Evolutionary conservation across 495 filamentous ascomycete genomes (phyloP), one percentile per base, ranked within the genome.

Genomic region (Durotheca rogersii): DNA sequence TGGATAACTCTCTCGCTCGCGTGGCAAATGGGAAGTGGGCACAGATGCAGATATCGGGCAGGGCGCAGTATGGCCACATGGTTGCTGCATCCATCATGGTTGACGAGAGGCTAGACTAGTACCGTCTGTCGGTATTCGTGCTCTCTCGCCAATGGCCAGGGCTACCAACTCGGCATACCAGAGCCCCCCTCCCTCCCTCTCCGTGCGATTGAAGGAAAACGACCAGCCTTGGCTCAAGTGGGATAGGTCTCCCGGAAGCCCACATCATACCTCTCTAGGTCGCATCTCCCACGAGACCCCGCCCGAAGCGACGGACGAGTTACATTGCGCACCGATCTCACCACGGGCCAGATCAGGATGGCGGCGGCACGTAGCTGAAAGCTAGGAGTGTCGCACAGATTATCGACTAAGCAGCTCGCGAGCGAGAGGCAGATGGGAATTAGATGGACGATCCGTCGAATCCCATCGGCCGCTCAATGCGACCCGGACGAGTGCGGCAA

Each of bases 361-460:
- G 14, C 25, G 29, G 20, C 41, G 41, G n/a, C 14, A 15, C 34
- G 2, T 27, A 56, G 53, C 41, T 56, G 53, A 51, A 46, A 47
- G 19, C 9, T 27, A 23, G 12, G 20, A n/a, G n/a, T n/a, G n/a
- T n/a, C n/a, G n/a, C n/a, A n/a, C n/a, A n/a, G n/a, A n/a, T n/a
- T n/a, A n/a, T n/a, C n/a, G n/a, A n/a, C n/a, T n/a, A n/a, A n/a
- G n/a, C n/a, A n/a, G n/a, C n/a, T n/a, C n/a, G n/a, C n/a, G n/a
- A n/a, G n/a, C n/a, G n/a, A n/a, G n/a, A n/a, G n/a, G n/a, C n/a
- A n/a, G n/a, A n/a, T n/a, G n/a, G n/a, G n/a, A n/a, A n/a, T n/a
- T n/a, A n/a, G n/a, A n/a, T n/a, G n/a, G n/a, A 41, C 11, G 21
- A 29, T 14, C 39, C 38, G 19, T 16, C 25, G 15, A 44, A 52